Base-by-base conservation (phyloP, 2,329 filamentous ascomycete genomes). In the Pleoardoris graminearum region DNA sequence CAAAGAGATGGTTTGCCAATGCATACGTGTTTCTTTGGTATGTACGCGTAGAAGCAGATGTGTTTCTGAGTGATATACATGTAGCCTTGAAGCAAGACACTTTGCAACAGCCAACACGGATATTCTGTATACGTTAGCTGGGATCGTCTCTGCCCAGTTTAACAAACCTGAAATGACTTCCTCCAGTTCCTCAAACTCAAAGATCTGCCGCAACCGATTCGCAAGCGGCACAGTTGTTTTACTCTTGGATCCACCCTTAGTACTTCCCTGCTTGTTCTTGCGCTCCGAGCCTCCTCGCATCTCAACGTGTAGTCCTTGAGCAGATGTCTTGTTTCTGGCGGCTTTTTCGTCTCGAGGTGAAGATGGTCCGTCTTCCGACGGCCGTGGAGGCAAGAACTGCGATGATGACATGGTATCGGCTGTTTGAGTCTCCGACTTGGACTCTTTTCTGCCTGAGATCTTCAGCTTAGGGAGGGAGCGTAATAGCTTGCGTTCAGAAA, bases 21-120 rank as follows among this genome's bases (percentile, higher is more conserved):
- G 67, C 86, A 74, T 79, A 89, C 88, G 46, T 88, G 85, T 80
- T 94, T 96, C 79, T 92, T 95, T 6, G 91, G 91, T n/a, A 97
- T 82, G 70, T 97, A 97, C 33, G 94, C 91, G 70, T 97, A 97
- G 72, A 97, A 99, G 75, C 92, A 97, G 55, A 97, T 89, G 70
- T 99, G 94, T 63, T 87, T 89, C 55, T 88, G 81, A 0, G 94
- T 97, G 67, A 99, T 90, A 75, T 97, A 97, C 82, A 99, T 87
- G 71, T 94, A 97, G 5, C 94, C 94, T 69, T 97, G 91, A 7
- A 97, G 81, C 25, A 97, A 79, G 38, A 96, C 91, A 67, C 89
- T 96, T 71, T 97, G 91, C 29, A 97, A 77, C 33, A 97, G 78
- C 86, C 91, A 97, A 75, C 93, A 97, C 7, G 91, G 89, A 70